phyloP scores from a whole-genome alignment of 2,329 filamentous ascomycete species.

The Stachybotrys chartarum region DNA sequence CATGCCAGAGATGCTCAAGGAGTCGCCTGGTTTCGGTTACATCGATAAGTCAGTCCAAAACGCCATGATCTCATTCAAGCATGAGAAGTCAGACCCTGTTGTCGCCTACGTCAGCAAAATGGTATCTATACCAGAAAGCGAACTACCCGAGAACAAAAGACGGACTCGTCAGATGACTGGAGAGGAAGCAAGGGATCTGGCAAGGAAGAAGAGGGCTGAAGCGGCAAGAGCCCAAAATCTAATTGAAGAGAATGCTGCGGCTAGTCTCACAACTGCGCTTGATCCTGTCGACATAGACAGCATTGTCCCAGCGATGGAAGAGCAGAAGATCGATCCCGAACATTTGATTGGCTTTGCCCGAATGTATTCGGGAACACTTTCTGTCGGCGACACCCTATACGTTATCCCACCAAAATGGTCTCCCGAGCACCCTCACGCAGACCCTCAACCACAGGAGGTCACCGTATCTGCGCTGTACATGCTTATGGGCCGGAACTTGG shows the following conservation, averaged over 20 bases:
- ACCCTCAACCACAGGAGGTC: conserved; percentile 71
- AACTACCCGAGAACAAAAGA: conserved; percentile 80
- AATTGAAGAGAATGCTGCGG: conserved; percentile 38
- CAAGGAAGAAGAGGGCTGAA: conserved; percentile 81
- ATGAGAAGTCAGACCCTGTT: conserved; percentile 62
- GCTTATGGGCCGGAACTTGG: conserved; percentile 87
- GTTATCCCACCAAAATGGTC: conserved; percentile 91
- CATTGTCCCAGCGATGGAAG: conserved; percentile 34
- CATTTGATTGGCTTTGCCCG: conserved; percentile 92
- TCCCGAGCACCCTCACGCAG: conserved; percentile 64
- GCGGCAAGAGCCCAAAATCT: conserved; percentile 72
- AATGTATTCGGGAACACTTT: conserved; percentile 84
- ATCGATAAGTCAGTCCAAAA: conserved; percentile 63
- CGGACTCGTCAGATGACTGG: conserved; percentile 66
- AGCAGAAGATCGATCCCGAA: conserved; percentile 65
- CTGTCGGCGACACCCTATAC: conserved; percentile 84
- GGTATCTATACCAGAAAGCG: conserved; percentile 89
- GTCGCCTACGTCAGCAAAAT: conserved; percentile 98
- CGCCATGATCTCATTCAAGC: conserved; percentile 79
- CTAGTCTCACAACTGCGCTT: conserved; percentile 54
- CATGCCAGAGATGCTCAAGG: conserved; percentile 70
- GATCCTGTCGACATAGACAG: conserved; percentile 54
- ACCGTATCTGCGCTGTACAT: conserved; percentile 86
- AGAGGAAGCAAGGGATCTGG: conserved; percentile 84
- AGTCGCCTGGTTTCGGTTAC: conserved; percentile 67